Evolutionary conservation across 2,329 filamentous ascomycete genomes (phyloP), one percentile per base, ranked within the genome.

Genomic region (Ascochyta fabae): DNA sequence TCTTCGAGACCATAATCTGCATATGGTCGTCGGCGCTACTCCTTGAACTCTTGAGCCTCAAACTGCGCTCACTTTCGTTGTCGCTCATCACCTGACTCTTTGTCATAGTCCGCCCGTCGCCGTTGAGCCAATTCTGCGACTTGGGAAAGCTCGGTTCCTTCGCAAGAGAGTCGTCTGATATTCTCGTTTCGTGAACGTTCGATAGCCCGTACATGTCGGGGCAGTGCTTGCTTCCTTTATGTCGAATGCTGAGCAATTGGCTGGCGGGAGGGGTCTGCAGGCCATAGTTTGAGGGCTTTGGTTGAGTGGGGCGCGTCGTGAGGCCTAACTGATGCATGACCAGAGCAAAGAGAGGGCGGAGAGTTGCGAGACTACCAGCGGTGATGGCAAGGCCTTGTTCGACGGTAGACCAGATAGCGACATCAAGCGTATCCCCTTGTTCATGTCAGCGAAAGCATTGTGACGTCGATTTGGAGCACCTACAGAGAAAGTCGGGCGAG

Each of bases 311-410:
- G n/a, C 57, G 57, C 0, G 67, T 66, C 1, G 62, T 57, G 36
- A 72, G 47, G n/a, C 70, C 70, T 8, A 72, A 56, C 19, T 61
- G 62, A 46, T 57, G 48, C 51, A 67, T 61, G 34, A 65, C 58
- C 38, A 72, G 48, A 26, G 62, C 59, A 53, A 74, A 68, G 27
- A 75, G 67, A 3, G 73, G 73, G 27, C 72, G 72, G 3, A 75
- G 64, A 2, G 73, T 73, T 3, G 73, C 73, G 12, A 75, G 69
- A 36, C 64, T 70, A 27, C 72, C 71, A 2, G 73, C 73, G 1
- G 68, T 73, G 33, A 75, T 74, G n/a, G 71, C 72, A 8, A 75
- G 66, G 22, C 72, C 73, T 63, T 73, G 70, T 59, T 75, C 73
- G 22, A 74, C 62, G 6, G 65, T 64, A 1, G 71, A 74, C 73